phyloP scores from a whole-genome alignment of 345 rosid genomes.

The Ricinus communis region DNA sequence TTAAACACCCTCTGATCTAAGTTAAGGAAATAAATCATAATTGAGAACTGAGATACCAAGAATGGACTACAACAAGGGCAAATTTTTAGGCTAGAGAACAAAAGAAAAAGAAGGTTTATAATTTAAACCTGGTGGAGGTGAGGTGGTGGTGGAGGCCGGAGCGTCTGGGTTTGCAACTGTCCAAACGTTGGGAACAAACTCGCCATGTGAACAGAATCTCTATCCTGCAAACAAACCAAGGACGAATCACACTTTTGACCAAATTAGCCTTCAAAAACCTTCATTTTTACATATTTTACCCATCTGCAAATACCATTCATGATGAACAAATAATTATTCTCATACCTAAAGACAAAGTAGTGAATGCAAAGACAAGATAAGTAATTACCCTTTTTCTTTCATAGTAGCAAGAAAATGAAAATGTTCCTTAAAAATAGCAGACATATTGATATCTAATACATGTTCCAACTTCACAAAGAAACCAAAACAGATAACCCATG shows the following conservation, averaged over 20 bases:
- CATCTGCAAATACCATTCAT: no score
- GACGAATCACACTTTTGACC: constrained; percentile 15
- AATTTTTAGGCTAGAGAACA: background rate
- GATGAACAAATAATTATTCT: no score
- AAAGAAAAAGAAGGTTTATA: background rate
- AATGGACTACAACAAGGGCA: constrained; percentile 9
- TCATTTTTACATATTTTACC: background rate
- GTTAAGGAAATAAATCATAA: background rate
- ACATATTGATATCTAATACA: no score
- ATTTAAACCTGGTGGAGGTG: constrained; percentile 46
- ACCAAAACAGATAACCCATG: background rate
- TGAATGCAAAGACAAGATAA: no score
- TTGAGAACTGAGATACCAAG: background rate
- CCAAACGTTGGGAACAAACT: constrained; percentile 60
- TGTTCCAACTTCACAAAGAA: background rate
- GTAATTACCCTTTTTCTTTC: no score
- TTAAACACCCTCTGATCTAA: no score
- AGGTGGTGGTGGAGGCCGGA: constrained; percentile 43
- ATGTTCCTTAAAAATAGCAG: constrained; percentile 15
- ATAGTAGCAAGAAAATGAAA: constrained; percentile 1
- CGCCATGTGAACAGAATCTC: constrained; percentile 61
- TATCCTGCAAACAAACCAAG: constrained; percentile 40
- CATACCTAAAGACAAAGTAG: no score
- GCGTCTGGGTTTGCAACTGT: constrained; percentile 48
- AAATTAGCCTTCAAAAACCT: constrained; percentile 13